Evolutionary conservation across 2,329 filamentous ascomycete species (phyloP).

Genomic region (Tolypocladium endophyticum): DNA sequence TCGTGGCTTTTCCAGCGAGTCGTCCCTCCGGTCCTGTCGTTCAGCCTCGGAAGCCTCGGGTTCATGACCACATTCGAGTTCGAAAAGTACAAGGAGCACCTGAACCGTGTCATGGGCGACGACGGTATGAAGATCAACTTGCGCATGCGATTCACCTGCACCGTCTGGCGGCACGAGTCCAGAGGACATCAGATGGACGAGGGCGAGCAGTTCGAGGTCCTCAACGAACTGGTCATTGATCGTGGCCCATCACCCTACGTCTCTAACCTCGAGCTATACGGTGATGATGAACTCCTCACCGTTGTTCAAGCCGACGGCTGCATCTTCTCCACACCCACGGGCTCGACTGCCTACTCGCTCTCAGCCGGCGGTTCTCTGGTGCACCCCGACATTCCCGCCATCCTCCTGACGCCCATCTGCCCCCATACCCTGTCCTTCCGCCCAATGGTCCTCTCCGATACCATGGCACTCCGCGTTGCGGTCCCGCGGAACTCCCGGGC

Average conservation of each 20-base stretch:
- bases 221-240: constrained; percentile 98
- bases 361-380: constrained; percentile 92
- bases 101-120: constrained; percentile 85
- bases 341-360: constrained; percentile 88
- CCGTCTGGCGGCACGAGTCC: constrained; percentile 68
- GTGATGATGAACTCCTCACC: constrained; percentile 87
- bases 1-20: constrained; percentile 89
- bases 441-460: constrained; percentile 95
- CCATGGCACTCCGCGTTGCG: constrained; percentile 79
- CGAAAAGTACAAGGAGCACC: constrained; percentile 73
- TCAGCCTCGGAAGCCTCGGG: constrained; percentile 75
- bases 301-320: constrained; percentile 95
- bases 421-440: constrained; percentile 95
- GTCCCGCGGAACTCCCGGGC: constrained; percentile 78
- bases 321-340: constrained; percentile 95
- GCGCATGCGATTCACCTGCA: constrained; percentile 98
- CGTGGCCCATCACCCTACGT: constrained; percentile 94
- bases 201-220: constrained; percentile 91
- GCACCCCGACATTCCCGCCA: constrained; percentile 92
- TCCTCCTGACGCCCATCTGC: constrained; percentile 93
- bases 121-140: constrained; percentile 94
- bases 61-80: constrained; percentile 87
- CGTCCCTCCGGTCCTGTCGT: constrained; percentile 75
- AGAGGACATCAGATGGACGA: constrained; percentile 62
- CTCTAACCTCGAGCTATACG: constrained; percentile 91